Conservation (phyloP, 1,284 basidiomycete species). For the Coriolopsis trogii region DNA sequence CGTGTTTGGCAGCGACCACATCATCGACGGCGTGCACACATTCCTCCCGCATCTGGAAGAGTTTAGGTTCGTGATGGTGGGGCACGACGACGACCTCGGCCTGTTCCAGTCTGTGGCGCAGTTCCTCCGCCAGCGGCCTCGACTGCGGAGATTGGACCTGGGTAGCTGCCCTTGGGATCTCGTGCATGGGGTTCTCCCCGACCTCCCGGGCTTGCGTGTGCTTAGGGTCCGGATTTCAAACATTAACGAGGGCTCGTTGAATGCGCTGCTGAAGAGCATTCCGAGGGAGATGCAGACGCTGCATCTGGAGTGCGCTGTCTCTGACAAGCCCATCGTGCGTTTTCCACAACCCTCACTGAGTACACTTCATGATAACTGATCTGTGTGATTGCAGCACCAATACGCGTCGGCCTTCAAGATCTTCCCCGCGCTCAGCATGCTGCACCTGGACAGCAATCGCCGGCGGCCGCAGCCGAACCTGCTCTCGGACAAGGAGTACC, state of each 20-base stretch:
- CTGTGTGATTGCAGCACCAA: conserved; percentile 43
- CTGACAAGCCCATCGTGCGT: conserved; percentile 52
- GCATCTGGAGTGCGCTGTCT: conserved; percentile 51
- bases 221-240: conserved; percentile 58
- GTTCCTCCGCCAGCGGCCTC: conserved; percentile 51
- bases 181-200: conserved; percentile 51
- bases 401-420: conserved; percentile 49
- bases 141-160: conserved; percentile 57
- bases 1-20: conserved; percentile 64
- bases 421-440: conserved; percentile 55
- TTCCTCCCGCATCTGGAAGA: conserved; percentile 62
- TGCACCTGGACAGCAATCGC: conserved; percentile 54
- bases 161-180: conserved; percentile 67
- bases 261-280: conserved; percentile 44
- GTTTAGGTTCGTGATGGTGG: conserved; percentile 64
- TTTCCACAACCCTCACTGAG: background rate
- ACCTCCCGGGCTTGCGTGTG: conserved; percentile 51
- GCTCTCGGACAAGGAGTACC: conserved; percentile 61
- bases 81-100: conserved; percentile 56
- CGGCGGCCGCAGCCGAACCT: conserved; percentile 57
- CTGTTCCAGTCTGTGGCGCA: conserved; percentile 57
- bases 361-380: too few species aligned
- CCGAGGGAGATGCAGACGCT: conserved; percentile 56
- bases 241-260: conserved; percentile 41
- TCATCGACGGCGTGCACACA: conserved; percentile 57